Conservation (phyloP, 176 grass and related monocot genomes). For the Cymbopogon citratus region DNA sequence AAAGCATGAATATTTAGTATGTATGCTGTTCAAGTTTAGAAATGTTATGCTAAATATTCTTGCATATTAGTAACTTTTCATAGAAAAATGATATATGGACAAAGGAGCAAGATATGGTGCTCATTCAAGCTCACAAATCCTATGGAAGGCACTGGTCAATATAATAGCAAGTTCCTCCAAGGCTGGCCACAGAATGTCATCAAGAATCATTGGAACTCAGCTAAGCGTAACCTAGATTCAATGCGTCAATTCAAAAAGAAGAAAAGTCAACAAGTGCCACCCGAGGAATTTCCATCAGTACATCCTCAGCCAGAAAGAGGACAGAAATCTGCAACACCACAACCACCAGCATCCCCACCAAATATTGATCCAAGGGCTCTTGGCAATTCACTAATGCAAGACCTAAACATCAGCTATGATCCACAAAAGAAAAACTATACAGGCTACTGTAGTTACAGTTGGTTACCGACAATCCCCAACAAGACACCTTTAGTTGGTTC, state of each 20-base stretch:
- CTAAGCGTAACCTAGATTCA: constrained; percentile 46
- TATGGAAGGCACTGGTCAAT: constrained; percentile 59
- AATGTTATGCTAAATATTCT: not conserved
- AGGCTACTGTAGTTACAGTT: too few species aligned
- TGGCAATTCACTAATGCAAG: too few species aligned
- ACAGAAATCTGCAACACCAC: too few species aligned
- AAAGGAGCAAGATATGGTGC: constrained; percentile 47
- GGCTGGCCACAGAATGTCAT: constrained; percentile 69
- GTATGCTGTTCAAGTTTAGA: not conserved
- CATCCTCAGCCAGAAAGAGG: too few species aligned
- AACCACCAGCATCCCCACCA: not conserved
- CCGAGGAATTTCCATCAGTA: too few species aligned
- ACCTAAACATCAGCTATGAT: too few species aligned
- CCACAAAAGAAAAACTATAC: too few species aligned
- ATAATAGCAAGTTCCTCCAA: constrained; percentile 39
- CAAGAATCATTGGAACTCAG: constrained; percentile 95
- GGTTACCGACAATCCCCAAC: too few species aligned
- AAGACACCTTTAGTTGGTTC: too few species aligned
- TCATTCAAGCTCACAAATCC: constrained; percentile 47
- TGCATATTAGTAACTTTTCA: not conserved
- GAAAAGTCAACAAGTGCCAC: too few species aligned
- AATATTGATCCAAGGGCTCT: not conserved
- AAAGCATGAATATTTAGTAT: too few species aligned
- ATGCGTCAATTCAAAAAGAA: constrained; percentile 32
- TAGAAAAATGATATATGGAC: constrained; percentile 62